Evolutionary conservation across 768 basidiomycete species (phyloP).

Genomic region (Neoboletus brunneissimus): DNA sequence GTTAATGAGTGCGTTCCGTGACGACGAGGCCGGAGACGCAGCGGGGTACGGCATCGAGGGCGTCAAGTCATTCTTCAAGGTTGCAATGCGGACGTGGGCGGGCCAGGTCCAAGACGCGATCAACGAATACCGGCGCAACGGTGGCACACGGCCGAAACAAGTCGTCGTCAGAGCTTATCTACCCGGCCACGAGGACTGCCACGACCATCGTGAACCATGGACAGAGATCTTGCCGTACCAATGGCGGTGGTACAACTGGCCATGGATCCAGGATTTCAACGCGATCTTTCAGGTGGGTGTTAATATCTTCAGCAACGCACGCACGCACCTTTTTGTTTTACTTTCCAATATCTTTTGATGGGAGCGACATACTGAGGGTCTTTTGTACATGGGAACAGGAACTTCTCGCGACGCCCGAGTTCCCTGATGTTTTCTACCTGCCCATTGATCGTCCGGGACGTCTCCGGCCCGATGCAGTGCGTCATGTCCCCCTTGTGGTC

Average conservation of each 20-base stretch:
- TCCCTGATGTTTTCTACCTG: constrained; percentile 56
- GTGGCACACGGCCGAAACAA: constrained; percentile 35
- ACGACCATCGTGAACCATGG: constrained; percentile 47
- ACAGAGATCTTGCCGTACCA: constrained; percentile 40
- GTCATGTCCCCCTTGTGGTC: constrained; percentile 20
- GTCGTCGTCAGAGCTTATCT: constrained; percentile 60
- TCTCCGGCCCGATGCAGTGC: constrained; percentile 62
- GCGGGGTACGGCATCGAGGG: constrained; percentile 50
- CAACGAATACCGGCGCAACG: constrained; percentile 30
- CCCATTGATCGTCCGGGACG: constrained; percentile 60
- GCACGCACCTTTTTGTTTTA: too few species aligned
- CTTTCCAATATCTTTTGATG: neutral
- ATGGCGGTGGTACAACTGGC: constrained; percentile 65
- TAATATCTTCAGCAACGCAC: neutral
- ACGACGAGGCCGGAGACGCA: constrained; percentile 29
- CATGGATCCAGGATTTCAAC: constrained; percentile 56
- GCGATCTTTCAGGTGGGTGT: constrained; percentile 51
- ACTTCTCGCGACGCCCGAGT: constrained; percentile 41
- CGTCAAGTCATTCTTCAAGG: constrained; percentile 55
- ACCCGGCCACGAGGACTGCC: constrained; percentile 67
- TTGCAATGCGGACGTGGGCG: constrained; percentile 58
- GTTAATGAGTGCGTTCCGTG: constrained; percentile 43
- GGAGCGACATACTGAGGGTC: constrained; percentile 1
- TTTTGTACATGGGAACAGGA: constrained; percentile 30
- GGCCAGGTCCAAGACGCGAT: constrained; percentile 46